A percentile compares a stretch with the other conserved stretches of the same genome.
These are phyloP conservation scores for Bolboschoenus planiculmis DNA, from an alignment of 176 grass and related monocot genomes.

Conservation along the genomic window DNA sequence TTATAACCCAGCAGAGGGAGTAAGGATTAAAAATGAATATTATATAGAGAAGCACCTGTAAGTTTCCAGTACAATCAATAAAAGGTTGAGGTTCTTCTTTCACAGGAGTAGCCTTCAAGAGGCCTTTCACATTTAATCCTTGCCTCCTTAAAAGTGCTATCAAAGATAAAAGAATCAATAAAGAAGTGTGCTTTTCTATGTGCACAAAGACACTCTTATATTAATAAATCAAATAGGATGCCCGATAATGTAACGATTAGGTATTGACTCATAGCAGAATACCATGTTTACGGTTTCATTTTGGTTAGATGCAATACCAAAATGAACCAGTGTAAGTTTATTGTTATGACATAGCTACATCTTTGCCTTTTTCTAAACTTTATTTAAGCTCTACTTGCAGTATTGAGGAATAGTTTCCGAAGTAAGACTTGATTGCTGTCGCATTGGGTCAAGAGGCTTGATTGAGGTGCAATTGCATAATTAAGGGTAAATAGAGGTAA, in stretches of 20 bases:
- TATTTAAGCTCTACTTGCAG: background rate
- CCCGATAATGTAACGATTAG: background rate
- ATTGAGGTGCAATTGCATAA: background rate
- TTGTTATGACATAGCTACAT: background rate
- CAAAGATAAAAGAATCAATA: conserved; percentile 22
- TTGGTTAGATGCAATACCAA: background rate
- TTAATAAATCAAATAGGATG: background rate
- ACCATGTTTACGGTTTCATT: background rate
- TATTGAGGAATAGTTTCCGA: background rate
- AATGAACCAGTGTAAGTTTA: background rate
- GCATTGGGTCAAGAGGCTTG: background rate
- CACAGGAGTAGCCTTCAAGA: conserved; percentile 73
- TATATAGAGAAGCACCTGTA: conserved; percentile 50
- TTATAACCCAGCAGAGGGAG: background rate
- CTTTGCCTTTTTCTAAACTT: background rate
- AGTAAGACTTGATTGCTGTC: background rate
- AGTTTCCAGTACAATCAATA: conserved; percentile 96
- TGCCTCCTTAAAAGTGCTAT: conserved; percentile 89
- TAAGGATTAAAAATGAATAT: background rate
- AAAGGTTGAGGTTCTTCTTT: conserved; percentile 91
- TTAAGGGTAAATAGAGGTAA: background rate
- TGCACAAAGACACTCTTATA: background rate
- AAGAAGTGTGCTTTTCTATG: background rate
- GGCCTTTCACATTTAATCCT: conserved; percentile 81
- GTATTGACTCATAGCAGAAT: background rate